Evolutionary conservation across 78 protist genomes (phyloP).

Genomic region (Pigoraptor vietnamica): DNA sequence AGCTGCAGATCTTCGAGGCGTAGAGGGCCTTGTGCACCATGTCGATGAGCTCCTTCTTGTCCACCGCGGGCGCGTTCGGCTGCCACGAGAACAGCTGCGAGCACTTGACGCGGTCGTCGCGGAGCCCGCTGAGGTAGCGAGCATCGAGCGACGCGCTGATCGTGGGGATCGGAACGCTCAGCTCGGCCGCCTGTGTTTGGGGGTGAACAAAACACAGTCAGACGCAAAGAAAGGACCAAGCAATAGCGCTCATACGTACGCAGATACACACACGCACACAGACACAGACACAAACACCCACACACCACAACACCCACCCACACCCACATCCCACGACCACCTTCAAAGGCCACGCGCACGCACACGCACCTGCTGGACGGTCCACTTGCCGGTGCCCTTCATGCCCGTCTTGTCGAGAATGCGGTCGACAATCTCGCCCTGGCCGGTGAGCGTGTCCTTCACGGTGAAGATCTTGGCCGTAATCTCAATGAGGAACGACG

Average conservation of each 20-base stretch:
- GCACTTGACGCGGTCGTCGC: constrained; percentile 66
- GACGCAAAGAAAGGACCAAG: neutral
- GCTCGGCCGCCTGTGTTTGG: neutral
- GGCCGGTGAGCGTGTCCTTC: constrained; percentile 57
- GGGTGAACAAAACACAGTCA: neutral
- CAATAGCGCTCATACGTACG: neutral
- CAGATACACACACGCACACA: neutral
- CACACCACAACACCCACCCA: too few species aligned
- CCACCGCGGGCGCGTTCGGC: constrained; percentile 63
- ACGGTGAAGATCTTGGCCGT: constrained; percentile 70
- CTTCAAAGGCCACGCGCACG: constrained; percentile 31
- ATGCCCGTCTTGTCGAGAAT: constrained; percentile 84
- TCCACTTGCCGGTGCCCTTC: constrained; percentile 96
- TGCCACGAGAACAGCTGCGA: constrained; percentile 37
- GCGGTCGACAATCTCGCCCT: constrained; percentile 64
- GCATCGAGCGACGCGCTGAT: constrained; percentile 73
- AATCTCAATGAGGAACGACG: constrained; percentile 90
- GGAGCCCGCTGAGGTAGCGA: constrained; percentile 62
- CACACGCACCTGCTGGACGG: constrained; percentile 65
- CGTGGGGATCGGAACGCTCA: constrained; percentile 52
- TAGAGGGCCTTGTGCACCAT: constrained; percentile 72
- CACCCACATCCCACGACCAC: neutral
- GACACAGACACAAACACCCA: too few species aligned
- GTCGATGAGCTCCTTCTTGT: constrained; percentile 55
- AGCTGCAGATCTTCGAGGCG: constrained; percentile 81